Evolutionary conservation across 768 basidiomycete species (phyloP), one percentile per base, ranked within the genome.

Genomic region (Leccinum olivaceopallidum): DNA sequence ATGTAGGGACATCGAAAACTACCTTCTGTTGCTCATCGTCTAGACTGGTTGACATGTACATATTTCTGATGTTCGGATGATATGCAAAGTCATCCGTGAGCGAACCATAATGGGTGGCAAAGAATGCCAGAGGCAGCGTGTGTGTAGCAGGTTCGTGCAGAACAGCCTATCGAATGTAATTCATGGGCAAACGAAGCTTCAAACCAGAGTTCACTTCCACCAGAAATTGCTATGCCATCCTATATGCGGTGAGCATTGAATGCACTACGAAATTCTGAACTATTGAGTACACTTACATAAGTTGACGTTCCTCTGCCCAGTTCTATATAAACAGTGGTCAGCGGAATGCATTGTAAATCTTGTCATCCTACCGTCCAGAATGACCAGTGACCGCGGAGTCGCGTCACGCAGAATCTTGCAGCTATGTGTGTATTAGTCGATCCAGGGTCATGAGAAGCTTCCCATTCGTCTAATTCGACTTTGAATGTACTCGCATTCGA

Each of bases 211-310:
- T 37, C 24, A 74, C 83, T 42, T 74, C 90, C 90, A 57, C 90
- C 92, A 50, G 97, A 95, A 65, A 98, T 98, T 7, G 95, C 94
- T 92, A 98, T 94, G 20, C 96, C 97, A 73, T 99, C 97, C 86
- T 94, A 75, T 5, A 60, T 16, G 52, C 55, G 10, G 64, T 30
- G 48, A 53, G 56, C 22, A 54, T 20, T 13, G n/a, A 50, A 30
- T 71, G 76, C 64, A 39, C 24, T 42, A 39, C 6, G 20, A 48
- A 32, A 52, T 14, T 18, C 26, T 30, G 30, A 24, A 4, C 26
- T 30, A 30, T 8, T 30, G 30, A 55, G 24, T 10, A 44, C 14
- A 76, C 82, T 74, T 70, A 93, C 91, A 67, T 86, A 94, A 26
- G 97, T 98, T 0, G 95, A 96, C 2, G 97, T 98, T 28, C 97